Conservation (phyloP, 805 yeast genomes). For the Wickerhamomyces tratensis region DNA sequence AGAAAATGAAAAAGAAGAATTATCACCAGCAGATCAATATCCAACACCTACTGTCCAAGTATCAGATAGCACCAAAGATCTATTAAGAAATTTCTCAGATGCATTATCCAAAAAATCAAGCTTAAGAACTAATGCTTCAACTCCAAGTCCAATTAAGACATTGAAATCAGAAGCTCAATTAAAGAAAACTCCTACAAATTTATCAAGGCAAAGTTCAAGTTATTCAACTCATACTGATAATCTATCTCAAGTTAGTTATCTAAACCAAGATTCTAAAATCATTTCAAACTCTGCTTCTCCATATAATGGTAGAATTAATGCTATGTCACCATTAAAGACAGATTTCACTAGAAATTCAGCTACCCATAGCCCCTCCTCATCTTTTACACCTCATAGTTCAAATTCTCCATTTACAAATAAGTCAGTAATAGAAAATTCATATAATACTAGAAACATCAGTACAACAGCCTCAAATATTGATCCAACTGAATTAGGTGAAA, state of each 20-base stretch:
- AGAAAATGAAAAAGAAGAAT: neutral
- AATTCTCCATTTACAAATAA: too few species aligned
- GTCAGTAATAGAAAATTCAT: too few species aligned
- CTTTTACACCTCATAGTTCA: too few species aligned
- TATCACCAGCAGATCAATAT: neutral
- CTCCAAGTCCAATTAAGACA: too few species aligned
- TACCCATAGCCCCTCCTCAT: neutral
- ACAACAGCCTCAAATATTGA: too few species aligned
- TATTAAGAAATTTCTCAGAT: too few species aligned
- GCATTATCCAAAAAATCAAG: neutral
- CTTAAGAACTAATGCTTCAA: neutral
- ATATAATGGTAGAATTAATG: constrained; percentile 1
- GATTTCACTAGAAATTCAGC: too few species aligned
- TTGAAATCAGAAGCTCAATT: neutral
- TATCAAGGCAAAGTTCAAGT: neutral
- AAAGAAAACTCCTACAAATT: neutral
- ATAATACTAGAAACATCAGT: too few species aligned
- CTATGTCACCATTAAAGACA: neutral
- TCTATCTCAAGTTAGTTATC: neutral
- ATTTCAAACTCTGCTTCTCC: neutral
- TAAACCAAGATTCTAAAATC: too few species aligned
- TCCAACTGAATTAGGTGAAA: too few species aligned
- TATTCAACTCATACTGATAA: neutral
- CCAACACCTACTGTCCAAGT: neutral
- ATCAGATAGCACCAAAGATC: neutral